phyloP scores from a whole-genome alignment of 129 eudicot genomes.

The Silybum marianum region DNA sequence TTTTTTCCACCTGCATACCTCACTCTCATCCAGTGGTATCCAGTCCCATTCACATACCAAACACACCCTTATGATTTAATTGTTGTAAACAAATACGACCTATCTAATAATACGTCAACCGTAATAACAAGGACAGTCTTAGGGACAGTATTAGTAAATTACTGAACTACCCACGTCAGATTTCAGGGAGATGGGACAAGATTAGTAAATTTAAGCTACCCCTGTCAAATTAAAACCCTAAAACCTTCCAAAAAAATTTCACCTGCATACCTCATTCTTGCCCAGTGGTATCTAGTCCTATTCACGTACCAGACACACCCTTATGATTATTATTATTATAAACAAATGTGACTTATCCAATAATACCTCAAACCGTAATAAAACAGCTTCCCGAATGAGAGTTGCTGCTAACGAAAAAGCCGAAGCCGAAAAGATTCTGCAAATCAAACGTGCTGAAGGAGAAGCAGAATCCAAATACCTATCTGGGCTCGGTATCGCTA shows the following conservation, averaged over 20 bases:
- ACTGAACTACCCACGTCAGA: too few relatives aligned
- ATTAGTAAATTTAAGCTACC: not conserved
- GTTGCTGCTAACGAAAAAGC: constrained; percentile 79
- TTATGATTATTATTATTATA: not conserved
- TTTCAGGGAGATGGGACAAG: not conserved
- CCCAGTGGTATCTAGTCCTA: not conserved
- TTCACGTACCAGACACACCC: not conserved
- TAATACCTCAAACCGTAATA: not conserved
- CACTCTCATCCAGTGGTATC: too few relatives aligned
- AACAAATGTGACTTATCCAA: not conserved
- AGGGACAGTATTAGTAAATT: too few relatives aligned
- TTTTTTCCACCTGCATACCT: not conserved
- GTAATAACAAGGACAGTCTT: constrained; percentile 21
- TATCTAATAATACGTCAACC: not conserved
- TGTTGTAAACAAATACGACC: not conserved
- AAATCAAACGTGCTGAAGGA: constrained; percentile 77
- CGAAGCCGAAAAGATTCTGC: constrained; percentile 73
- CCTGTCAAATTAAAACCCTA: not conserved
- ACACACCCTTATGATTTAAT: not conserved
- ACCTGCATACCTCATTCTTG: too few relatives aligned
- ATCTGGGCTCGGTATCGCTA: constrained; percentile 69
- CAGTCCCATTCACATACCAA: not conserved
- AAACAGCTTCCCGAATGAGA: constrained; percentile 71
- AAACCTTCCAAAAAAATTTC: not conserved
- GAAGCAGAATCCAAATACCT: constrained; percentile 81